Evolutionary conservation across 371 early-diverging fungal species (phyloP).

Genomic region (Mucor velutinosus): DNA sequence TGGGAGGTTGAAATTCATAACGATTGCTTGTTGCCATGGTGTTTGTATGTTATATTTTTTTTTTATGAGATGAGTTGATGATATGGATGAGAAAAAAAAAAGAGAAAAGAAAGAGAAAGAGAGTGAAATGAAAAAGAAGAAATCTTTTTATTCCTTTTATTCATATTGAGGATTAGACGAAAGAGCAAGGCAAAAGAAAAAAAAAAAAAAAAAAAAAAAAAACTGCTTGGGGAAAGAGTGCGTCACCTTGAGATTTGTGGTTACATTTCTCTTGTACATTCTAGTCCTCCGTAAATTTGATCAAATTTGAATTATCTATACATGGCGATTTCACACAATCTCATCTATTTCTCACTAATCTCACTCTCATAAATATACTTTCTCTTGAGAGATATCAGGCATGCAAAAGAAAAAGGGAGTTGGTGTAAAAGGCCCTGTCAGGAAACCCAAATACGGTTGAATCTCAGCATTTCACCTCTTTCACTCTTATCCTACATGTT

Average conservation of each 20-base stretch:
- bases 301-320: background rate
- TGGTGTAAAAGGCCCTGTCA: background rate
- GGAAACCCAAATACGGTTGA: background rate
- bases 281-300: background rate
- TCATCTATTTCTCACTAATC: background rate
- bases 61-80: background rate
- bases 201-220: background rate
- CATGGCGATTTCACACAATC: background rate
- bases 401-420: background rate
- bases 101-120: slow-evolving; percentile 7
- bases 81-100: slow-evolving; percentile 13
- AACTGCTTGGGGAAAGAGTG: background rate
- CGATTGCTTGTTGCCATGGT: slow-evolving; percentile 14
- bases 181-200: background rate
- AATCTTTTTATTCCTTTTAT: background rate
- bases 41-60: background rate
- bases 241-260: background rate
- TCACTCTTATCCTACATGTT: background rate
- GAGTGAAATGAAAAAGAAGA: slow-evolving; percentile 4
- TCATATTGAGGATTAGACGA: background rate
- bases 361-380: background rate
- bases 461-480: background rate
- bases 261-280: background rate
- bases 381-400: background rate
- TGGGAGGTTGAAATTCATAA: slow-evolving; percentile 38